phyloP scores from a whole-genome alignment of 2,329 filamentous ascomycete species.

The Fusarium sp. region DNA sequence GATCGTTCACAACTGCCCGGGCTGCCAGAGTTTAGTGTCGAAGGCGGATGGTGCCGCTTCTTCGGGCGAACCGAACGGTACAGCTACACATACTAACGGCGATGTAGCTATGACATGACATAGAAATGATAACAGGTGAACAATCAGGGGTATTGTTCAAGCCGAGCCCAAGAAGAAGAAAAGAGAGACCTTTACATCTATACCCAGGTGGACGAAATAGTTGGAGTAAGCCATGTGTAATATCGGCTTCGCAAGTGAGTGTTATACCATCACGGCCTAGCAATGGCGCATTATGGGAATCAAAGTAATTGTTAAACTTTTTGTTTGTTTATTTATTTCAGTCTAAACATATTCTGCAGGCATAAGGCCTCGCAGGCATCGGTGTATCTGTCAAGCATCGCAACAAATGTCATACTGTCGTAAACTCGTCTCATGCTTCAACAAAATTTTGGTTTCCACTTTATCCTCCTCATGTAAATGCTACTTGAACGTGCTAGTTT shows the following conservation, averaged over 20 bases:
- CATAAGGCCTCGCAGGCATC: constrained; percentile 7
- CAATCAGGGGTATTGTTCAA: neutral
- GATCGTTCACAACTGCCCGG: constrained; percentile 94
- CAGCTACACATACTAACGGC: constrained; percentile 52
- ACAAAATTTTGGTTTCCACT: constrained; percentile 16
- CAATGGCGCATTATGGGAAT: constrained; percentile 20
- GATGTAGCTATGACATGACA: constrained; percentile 58
- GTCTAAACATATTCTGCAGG: constrained; percentile 9
- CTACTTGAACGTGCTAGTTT: neutral
- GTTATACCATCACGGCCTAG: constrained; percentile 19
- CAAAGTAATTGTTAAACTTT: constrained; percentile 13
- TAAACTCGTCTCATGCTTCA: constrained; percentile 24
- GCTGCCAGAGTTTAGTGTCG: constrained; percentile 73
- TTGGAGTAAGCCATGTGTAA: constrained; percentile 21
- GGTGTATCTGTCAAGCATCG: constrained; percentile 25
- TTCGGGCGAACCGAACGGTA: constrained; percentile 49
- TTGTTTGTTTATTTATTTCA: constrained; percentile 14
- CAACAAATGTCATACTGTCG: constrained; percentile 19
- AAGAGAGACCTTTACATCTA: constrained; percentile 6
- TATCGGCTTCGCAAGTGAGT: constrained; percentile 20
- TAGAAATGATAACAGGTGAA: neutral
- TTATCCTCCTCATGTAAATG: constrained; percentile 11
- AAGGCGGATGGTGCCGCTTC: constrained; percentile 30
- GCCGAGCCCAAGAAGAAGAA: neutral
- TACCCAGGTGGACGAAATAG: constrained; percentile 34